Evolutionary conservation across 768 basidiomycete genomes (phyloP).

Genomic region (Leccinum truebloodii): DNA sequence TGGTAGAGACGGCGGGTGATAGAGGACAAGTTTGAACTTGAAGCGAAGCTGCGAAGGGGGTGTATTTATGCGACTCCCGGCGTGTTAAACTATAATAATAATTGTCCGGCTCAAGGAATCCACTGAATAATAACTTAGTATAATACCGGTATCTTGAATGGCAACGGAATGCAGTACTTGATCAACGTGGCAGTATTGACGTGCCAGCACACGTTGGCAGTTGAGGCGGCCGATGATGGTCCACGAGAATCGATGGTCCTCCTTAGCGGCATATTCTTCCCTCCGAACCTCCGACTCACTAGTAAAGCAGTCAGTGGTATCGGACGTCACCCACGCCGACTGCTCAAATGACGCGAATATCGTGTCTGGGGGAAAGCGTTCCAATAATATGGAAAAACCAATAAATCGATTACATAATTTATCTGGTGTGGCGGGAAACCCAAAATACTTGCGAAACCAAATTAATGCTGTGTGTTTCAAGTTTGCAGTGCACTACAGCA

Average conservation of each 20-base stretch:
- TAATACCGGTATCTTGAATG: background rate
- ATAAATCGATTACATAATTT: background rate
- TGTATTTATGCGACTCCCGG: constrained; percentile 27
- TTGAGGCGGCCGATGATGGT: background rate
- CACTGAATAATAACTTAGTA: background rate
- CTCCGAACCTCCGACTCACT: background rate
- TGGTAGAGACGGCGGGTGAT: constrained; percentile 4
- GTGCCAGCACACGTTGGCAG: background rate
- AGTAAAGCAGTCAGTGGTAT: background rate
- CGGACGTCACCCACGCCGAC: background rate
- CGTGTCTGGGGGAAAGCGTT: background rate
- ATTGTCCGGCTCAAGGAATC: background rate
- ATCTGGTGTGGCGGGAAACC: background rate
- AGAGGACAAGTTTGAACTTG: background rate
- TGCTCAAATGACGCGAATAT: background rate
- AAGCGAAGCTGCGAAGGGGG: background rate
- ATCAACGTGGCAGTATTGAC: background rate
- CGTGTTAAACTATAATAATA: background rate
- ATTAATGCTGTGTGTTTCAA: constrained; percentile 1
- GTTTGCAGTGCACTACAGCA: background rate
- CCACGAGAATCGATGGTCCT: background rate
- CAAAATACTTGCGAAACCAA: background rate
- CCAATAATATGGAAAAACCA: constrained; percentile 1
- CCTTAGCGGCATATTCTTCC: background rate
- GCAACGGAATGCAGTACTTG: background rate